Base-by-base conservation (phyloP, 2,329 filamentous ascomycete species). In the Ceratocystis cacaofunesta region DNA sequence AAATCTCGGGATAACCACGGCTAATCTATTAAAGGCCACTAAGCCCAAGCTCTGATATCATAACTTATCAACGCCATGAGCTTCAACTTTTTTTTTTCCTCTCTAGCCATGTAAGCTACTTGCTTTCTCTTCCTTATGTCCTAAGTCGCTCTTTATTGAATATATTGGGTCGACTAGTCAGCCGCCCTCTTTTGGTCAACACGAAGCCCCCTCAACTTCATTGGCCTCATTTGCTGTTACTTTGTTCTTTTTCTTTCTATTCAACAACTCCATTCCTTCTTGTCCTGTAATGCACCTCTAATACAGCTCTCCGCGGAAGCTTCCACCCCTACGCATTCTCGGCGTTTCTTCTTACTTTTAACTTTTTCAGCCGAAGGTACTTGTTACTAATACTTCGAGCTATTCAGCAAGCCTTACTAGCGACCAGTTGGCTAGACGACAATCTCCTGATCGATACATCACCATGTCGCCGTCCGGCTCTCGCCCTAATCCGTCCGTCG, bases 311-410 rank as follows among this genome's bases (percentile, higher is more conserved):
- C 60, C 44, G 50, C 62, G 65, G 65, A 64, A 66, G 65, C 61
- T 66, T 66, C 65, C 65, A 66, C 43, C 61, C 55, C 65, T 61
- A 46, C 61, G 65, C 65, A 66, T 61, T 66, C 61, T 44, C 55
- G 12, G 46, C 57, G n/a, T 61, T 55, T 32, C 61, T 66, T 36
- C 43, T 52, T 8, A 25, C 12, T 17, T 55, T 43, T 57, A 55
- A 10, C 5, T n/a, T 64, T 30, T 62, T 48, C 3, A 62, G 25
- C n/a, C 30, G 12, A 6, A 25, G 41, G 32, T 17, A 25, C 62
- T 32, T 41, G 48, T 50, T 25, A 41, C 41, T 41, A n/a, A 25
- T 48, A 22, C 48, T n/a, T 61, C 25, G 63, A 50, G 48, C 22
- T 41, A 50, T 30, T 60, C 36, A 55, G 15, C 55, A 36, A 22